A percentile compares a stretch with the other conserved stretches of the same genome.
These are phyloP conservation scores for Eremochloa ophiuroides DNA, from an alignment of 176 grass and related monocot genomes.

Conservation along the genomic window DNA sequence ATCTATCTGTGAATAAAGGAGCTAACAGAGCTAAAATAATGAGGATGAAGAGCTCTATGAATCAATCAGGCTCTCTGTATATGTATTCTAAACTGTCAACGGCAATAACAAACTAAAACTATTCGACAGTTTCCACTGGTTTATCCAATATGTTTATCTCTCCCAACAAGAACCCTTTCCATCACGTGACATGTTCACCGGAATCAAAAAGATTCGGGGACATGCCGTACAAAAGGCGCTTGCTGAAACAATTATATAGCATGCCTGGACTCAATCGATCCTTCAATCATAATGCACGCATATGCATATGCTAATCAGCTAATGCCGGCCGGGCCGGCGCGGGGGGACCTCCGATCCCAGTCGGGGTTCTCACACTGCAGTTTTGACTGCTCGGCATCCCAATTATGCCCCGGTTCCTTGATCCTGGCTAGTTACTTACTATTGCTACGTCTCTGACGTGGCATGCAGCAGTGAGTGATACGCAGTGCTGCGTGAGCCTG, in stretches of 20 bases:
- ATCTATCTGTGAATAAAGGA: neutral
- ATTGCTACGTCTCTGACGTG: neutral
- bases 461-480: too few relatives aligned
- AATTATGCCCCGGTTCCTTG: neutral
- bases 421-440: neutral
- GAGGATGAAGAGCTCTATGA: neutral
- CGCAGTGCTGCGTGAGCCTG: too few relatives aligned
- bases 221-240: constrained; percentile 9
- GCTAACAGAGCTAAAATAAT: neutral
- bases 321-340: neutral
- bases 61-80: fast-evolving
- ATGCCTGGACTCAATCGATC: neutral
- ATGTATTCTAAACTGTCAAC: neutral
- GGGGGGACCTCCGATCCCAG: neutral
- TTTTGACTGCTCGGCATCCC: constrained; percentile 20
- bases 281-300: neutral
- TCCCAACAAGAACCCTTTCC: constrained; percentile 15
- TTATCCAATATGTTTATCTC: neutral
- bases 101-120: neutral
- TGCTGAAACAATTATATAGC: constrained; percentile 9
- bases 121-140: neutral
- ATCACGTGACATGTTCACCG: constrained; percentile 20
- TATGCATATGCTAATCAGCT: too few relatives aligned
- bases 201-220: constrained; percentile 26
- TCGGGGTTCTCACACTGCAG: neutral